A percentile compares a stretch with the other conserved stretches of the same genome.
phyloP scores from a whole-genome alignment of 2,329 filamentous ascomycete species.

The Aspergillus sp. region DNA sequence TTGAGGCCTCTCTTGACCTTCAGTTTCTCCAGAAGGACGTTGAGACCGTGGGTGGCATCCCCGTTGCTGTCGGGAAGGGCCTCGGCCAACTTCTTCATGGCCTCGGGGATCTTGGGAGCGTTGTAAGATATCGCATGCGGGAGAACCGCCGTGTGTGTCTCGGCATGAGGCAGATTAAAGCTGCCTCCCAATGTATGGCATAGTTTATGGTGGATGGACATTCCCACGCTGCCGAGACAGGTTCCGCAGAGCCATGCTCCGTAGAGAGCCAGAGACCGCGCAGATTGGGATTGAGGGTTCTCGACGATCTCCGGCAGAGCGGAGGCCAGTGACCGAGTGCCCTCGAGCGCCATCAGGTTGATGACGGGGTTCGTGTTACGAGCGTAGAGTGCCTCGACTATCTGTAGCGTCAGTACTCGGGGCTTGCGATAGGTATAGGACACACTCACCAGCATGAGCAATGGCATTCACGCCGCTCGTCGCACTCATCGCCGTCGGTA shows the following conservation, averaged over 20 bases:
- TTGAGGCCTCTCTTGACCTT: constrained; percentile 55
- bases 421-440: background rate
- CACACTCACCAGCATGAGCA: constrained; percentile 55
- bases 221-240: constrained; percentile 59
- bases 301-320: constrained; percentile 55
- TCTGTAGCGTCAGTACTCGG: background rate
- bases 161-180: constrained; percentile 64
- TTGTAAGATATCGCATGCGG: constrained; percentile 66
- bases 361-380: constrained; percentile 62
- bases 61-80: constrained; percentile 58
- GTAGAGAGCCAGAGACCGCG: constrained; percentile 57
- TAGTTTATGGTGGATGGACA: constrained; percentile 68
- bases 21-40: constrained; percentile 55
- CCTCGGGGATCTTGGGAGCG: constrained; percentile 53
- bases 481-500: constrained; percentile 54
- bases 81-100: constrained; percentile 54
- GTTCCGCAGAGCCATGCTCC: constrained; percentile 65
- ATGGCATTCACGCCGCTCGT: constrained; percentile 66
- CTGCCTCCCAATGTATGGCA: constrained; percentile 65
- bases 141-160: constrained; percentile 64
- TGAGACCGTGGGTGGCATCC: constrained; percentile 58
- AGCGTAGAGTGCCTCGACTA: constrained; percentile 64
- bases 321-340: constrained; percentile 53
- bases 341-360: constrained; percentile 58
- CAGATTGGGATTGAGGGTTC: constrained; percentile 45